phyloP scores from a whole-genome alignment of 305 asterid species.

The Plantago coronopus region DNA sequence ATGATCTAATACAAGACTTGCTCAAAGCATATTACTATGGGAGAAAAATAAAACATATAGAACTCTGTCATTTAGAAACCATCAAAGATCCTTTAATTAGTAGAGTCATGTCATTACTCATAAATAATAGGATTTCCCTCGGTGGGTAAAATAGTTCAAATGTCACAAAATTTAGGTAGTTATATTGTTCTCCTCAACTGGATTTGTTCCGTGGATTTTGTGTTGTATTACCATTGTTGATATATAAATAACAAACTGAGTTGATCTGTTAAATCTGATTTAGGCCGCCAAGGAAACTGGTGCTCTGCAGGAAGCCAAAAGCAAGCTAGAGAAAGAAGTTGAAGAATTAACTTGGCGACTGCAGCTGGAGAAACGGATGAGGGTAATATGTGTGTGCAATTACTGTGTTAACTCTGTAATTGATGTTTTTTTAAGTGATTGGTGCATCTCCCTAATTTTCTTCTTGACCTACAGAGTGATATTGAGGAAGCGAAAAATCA shows the following conservation, averaged over 20 bases:
- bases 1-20: too few relatives aligned
- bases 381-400: conserved; percentile 40
- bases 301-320: conserved; percentile 81
- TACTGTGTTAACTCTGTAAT: conserved; percentile 21
- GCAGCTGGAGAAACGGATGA: conserved; percentile 61
- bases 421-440: conserved; percentile 13
- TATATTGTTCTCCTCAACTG: too few relatives aligned
- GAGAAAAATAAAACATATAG: too few relatives aligned
- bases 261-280: conserved; percentile 19
- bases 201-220: background rate
- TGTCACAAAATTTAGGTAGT: too few relatives aligned
- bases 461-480: conserved; percentile 31
- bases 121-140: too few relatives aligned
- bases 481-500: conserved; percentile 43
- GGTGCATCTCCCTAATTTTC: conserved; percentile 9
- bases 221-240: conserved; percentile 10
- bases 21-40: too few relatives aligned
- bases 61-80: too few relatives aligned
- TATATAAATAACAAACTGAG: background rate
- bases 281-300: conserved; percentile 89
- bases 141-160: too few relatives aligned
- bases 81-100: too few relatives aligned
- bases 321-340: conserved; percentile 64
- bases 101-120: too few relatives aligned
- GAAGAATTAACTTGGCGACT: conserved; percentile 62